These are phyloP conservation scores for Serpula lacrymans DNA, from an alignment of 768 basidiomycete genomes.

Conservation along the genomic window DNA sequence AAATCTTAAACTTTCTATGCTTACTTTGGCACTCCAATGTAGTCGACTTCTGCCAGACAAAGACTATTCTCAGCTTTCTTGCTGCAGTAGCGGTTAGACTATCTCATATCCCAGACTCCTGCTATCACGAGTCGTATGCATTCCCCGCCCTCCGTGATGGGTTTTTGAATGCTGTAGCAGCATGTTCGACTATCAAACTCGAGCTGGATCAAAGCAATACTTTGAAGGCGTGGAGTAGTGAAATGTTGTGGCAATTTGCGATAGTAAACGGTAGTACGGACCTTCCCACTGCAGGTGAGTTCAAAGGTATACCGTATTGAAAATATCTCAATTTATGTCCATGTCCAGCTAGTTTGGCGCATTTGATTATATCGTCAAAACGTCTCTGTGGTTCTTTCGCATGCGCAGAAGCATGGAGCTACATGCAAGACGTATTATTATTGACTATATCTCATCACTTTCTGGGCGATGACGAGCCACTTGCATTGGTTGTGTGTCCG, in stretches of 20 bases:
- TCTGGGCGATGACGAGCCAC: conserved; percentile 43
- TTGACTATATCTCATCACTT: conserved; percentile 45
- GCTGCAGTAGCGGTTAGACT: conserved; percentile 15
- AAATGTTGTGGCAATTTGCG: conserved; percentile 37
- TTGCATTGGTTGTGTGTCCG: conserved; percentile 48
- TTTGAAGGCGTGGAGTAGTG: conserved; percentile 21
- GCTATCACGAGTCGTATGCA: no score
- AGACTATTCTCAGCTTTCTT: conserved; percentile 21
- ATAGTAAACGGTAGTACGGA: conserved; percentile 23
- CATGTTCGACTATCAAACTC: conserved; percentile 16
- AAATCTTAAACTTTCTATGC: conserved; percentile 27
- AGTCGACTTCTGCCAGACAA: conserved; percentile 12
- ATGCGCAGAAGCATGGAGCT: conserved; percentile 41
- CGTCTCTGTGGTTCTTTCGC: conserved; percentile 32
- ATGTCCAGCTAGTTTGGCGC: conserved; percentile 46
- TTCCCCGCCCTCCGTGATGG: conserved; percentile 28
- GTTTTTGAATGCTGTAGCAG: conserved; percentile 33
- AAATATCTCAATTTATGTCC: neutral
- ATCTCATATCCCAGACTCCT: conserved; percentile 4
- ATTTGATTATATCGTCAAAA: conserved; percentile 34
- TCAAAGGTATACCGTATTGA: neutral
- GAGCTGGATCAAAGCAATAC: conserved; percentile 9
- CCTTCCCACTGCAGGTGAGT: conserved; percentile 42
- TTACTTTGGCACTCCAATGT: conserved; percentile 31
- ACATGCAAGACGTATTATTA: conserved; percentile 47